Evolutionary conservation across 805 yeast species (phyloP), one percentile per base, ranked within the genome.

Genomic region (Hanseniaspora meyeri): DNA sequence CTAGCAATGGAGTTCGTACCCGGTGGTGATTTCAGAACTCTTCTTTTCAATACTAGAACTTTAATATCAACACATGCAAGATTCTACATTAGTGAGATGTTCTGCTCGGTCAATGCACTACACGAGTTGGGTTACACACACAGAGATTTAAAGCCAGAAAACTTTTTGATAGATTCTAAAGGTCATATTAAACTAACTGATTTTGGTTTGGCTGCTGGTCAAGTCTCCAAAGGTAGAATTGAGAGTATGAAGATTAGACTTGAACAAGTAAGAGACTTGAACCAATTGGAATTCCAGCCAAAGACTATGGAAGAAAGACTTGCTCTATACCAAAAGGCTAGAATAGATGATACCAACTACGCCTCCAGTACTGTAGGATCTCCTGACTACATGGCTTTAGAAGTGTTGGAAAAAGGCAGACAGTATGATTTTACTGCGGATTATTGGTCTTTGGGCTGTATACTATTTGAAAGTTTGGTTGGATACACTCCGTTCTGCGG

Each of bases 1-100:
- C 75, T 93, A 65, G 98, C 98, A 1, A 93, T 93, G 99, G 98
- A 93, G 68, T 93, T 87, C 69, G 98, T 93, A n/a, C 97, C 99
- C 9, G 99, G 99, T 58, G 99, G 99, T 55, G 99, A 93, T 68
- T 93, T 87, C 74, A 82, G 99, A 66, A 93, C 98, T 0, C 72
- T 93, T 59, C 78, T 93, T 61, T 90, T 89, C 69, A 91, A 90
- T 68, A 91, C 97, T 6, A 96, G 96, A 38, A 86, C 85, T 58
- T 74, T 93, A 62, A 86, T 87, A 59, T 95, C 97, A 1, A 89
- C 95, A 3, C 98, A 93, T 66, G 95, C 97, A 0, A 79, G 97
- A 58, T 93, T 93, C 72, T 93, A 93, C 68, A 79, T 93, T 61
- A 82, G 91, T 60, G 97, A 93, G 70, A 93, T 93, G 99, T 91